Base-by-base conservation (phyloP, 2,329 filamentous ascomycete species). In the Fusarium multiceps region DNA sequence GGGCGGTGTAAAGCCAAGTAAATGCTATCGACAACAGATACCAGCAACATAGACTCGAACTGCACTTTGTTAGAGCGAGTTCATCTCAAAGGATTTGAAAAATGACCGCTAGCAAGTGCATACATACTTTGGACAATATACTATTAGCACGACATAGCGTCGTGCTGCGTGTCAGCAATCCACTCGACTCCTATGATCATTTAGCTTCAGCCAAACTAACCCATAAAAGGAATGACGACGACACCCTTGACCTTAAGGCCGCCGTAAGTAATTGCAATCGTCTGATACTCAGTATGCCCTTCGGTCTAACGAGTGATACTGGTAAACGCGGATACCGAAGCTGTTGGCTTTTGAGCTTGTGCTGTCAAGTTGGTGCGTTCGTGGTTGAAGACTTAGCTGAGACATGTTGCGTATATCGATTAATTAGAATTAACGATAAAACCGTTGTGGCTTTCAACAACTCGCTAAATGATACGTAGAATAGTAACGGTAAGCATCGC, bases 111-210 rank as follows among this genome's bases (percentile, higher is more conserved):
- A 16, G 21, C 14, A 43, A 25, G 20, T 28, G 7, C 23, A 18
- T 28, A 28, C 11, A 20, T 47, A 47, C 45, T 12, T 30, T 21
- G 13, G 40, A 18, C 10, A n/a, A 37, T 43, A 48, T 37, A 21
- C 21, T 21, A 21, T 21, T 21, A 16, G 42, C 51, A 43, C 23
- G 28, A 43, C 47, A 43, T 32, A 32, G 21, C 25, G 73, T 72
- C 72, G 64, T 64, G 23, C 54, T 72, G 55, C 51, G 53, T 74
- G 63, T 72, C 65, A 75, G 59, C 63, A 73, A 68, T 57, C 53
- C 62, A 54, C 58, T 37, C 55, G 46, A 60, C 63, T 59, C 34
- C 57, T 62, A 59, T 66, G 62, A 43, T 51, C 64, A 49, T 61
- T 59, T 65, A 59, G 59, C 59, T 46, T 53, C 49, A 46, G 45